A percentile compares a stretch with the other conserved stretches of the same genome.
phyloP scores from a whole-genome alignment of 768 basidiomycete species.

The Agaricus blazei region DNA sequence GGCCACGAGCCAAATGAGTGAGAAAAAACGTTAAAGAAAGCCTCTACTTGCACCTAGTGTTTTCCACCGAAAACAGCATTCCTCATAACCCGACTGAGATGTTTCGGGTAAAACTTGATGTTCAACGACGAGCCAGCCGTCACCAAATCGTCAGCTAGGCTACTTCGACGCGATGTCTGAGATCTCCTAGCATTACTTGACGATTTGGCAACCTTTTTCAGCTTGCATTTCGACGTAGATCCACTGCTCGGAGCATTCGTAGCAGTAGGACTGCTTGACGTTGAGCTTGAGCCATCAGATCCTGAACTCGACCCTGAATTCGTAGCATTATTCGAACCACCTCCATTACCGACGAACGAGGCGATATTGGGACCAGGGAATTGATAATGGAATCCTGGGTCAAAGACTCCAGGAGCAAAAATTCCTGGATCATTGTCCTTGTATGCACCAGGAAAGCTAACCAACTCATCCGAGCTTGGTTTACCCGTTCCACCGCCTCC shows the following conservation, averaged over 20 bases:
- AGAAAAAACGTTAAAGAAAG: not conserved
- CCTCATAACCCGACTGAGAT: slow-evolving; percentile 31
- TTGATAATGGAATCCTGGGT: slow-evolving; percentile 24
- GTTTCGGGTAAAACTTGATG: slow-evolving; percentile 18
- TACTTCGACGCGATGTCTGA: not conserved
- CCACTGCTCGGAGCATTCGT: not conserved
- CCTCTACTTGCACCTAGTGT: no score
- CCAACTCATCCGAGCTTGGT: slow-evolving; percentile 45
- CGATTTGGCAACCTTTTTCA: not conserved
- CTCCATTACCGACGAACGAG: slow-evolving; percentile 24
- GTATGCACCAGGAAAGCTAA: slow-evolving; percentile 71
- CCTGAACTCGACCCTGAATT: slow-evolving; percentile 4
- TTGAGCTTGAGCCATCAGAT: slow-evolving; percentile 2
- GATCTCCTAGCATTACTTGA: not conserved
- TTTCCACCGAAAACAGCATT: slow-evolving; percentile 17
- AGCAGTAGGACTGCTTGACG: not conserved
- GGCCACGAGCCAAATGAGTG: not conserved
- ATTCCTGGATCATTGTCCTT: slow-evolving; percentile 67
- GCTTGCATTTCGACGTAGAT: slow-evolving; percentile 3
- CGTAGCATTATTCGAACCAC: slow-evolving; percentile 8
- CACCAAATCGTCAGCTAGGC: not conserved
- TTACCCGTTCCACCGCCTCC: slow-evolving; percentile 47
- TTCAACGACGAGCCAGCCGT: slow-evolving; percentile 8
- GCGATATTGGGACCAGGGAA: slow-evolving; percentile 54
- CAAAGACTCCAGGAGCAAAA: slow-evolving; percentile 43